phyloP scores from a whole-genome alignment of 192 early-diverging fungal genomes.

The Rhizoclosmatium globosum region DNA sequence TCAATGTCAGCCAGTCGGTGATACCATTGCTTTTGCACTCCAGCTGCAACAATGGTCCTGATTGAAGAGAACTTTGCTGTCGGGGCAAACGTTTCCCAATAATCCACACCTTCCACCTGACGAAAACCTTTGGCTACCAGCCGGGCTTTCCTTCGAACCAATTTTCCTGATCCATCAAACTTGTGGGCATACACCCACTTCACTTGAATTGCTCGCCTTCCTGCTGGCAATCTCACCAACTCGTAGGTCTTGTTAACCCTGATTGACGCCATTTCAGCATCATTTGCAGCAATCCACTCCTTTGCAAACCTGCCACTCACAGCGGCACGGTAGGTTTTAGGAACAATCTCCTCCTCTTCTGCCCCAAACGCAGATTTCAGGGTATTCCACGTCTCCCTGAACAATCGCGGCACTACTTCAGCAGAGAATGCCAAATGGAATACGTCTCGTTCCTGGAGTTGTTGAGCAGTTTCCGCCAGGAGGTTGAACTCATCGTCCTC shows the following conservation, averaged over 20 bases:
- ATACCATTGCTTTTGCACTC: no score
- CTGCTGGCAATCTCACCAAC: neutral
- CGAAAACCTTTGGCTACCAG: conserved; percentile 38
- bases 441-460: no score
- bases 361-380: neutral
- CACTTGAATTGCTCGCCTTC: conserved; percentile 2
- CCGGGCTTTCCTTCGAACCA: conserved; percentile 44
- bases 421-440: no score
- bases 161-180: no score
- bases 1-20: no score
- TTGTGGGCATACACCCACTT: neutral
- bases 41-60: no score
- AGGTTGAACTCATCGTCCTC: no score
- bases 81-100: no score
- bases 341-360: neutral
- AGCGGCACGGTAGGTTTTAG: neutral
- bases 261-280: neutral
- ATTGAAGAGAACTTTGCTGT: no score
- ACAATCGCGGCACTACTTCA: no score
- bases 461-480: no score
- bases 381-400: neutral
- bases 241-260: neutral
- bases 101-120: conserved; percentile 43
- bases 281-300: neutral
- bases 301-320: neutral